Conservation (phyloP, 2,329 filamentous ascomycete species). For the Lithohypha guttulata region DNA sequence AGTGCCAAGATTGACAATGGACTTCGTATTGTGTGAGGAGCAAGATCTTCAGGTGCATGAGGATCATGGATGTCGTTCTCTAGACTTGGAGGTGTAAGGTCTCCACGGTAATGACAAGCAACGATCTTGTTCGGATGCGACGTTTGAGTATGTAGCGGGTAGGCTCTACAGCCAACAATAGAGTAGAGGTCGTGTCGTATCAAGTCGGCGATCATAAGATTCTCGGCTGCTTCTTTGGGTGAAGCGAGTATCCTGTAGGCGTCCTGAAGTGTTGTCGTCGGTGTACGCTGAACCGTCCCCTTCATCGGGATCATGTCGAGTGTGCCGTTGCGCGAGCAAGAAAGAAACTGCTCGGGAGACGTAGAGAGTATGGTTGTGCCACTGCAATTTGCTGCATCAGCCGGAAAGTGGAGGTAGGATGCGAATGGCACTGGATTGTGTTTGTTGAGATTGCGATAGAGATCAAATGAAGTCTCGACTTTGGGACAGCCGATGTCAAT, state of each 20-base stretch:
- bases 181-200: conserved; percentile 82
- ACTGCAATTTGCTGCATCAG: not conserved
- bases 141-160: not conserved
- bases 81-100: not conserved
- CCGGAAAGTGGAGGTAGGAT: conserved; percentile 63
- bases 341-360: conserved; percentile 82
- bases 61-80: conserved; percentile 41
- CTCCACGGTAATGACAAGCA: not conserved
- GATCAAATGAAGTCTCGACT: conserved; percentile 42
- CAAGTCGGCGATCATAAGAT: conserved; percentile 94
- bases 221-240: conserved; percentile 87
- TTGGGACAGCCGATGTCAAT: conserved; percentile 37
- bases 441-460: conserved; percentile 60
- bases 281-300: conserved; percentile 77
- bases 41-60: no score
- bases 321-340: conserved; percentile 48
- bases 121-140: not conserved
- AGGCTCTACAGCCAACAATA: conserved; percentile 13
- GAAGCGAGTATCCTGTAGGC: conserved; percentile 64
- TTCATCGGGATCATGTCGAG: conserved; percentile 80
- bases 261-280: conserved; percentile 55
- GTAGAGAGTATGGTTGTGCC: conserved; percentile 61
- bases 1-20: conserved; percentile 62
- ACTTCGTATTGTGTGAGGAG: not conserved
- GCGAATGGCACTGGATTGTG: conserved; percentile 77